These are phyloP conservation scores for Fusarium pseudoanthophilum DNA, from an alignment of 2,329 filamentous ascomycete genomes.

Conservation along the genomic window DNA sequence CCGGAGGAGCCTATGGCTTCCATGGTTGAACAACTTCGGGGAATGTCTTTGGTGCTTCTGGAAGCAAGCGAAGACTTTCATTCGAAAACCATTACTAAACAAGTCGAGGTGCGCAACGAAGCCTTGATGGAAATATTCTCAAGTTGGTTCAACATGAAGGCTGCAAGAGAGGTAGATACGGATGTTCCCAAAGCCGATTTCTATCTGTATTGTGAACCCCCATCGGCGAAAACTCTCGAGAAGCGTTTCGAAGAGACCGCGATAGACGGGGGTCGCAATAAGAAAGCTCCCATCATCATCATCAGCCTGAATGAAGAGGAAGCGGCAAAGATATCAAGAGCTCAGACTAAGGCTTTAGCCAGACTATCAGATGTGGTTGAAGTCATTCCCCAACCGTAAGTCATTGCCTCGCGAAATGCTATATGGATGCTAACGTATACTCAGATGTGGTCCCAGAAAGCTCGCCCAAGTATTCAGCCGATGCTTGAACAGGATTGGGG, in stretches of 20 bases:
- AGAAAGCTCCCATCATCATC: constrained; percentile 43
- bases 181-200: constrained; percentile 34
- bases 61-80: constrained; percentile 11
- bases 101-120: constrained; percentile 42
- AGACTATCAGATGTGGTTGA: constrained; percentile 45
- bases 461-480: constrained; percentile 44
- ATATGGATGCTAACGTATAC: neutral
- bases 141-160: constrained; percentile 51
- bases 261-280: neutral
- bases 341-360: constrained; percentile 35
- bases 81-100: constrained; percentile 13
- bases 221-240: constrained; percentile 24
- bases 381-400: constrained; percentile 48
- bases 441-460: constrained; percentile 45
- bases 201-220: constrained; percentile 45
- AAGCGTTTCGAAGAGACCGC: constrained; percentile 23
- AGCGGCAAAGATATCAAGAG: constrained; percentile 40
- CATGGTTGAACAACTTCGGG: constrained; percentile 25
- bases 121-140: constrained; percentile 46
- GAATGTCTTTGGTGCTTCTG: constrained; percentile 33
- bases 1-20: constrained; percentile 30
- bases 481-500: constrained; percentile 29
- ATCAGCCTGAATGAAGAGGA: constrained; percentile 47
- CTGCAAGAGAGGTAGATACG: constrained; percentile 29
- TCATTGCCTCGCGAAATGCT: neutral